Evolutionary conservation across 352 stramenopile genomes (phyloP).

Genomic region (Aphanomyces cochlioides): DNA sequence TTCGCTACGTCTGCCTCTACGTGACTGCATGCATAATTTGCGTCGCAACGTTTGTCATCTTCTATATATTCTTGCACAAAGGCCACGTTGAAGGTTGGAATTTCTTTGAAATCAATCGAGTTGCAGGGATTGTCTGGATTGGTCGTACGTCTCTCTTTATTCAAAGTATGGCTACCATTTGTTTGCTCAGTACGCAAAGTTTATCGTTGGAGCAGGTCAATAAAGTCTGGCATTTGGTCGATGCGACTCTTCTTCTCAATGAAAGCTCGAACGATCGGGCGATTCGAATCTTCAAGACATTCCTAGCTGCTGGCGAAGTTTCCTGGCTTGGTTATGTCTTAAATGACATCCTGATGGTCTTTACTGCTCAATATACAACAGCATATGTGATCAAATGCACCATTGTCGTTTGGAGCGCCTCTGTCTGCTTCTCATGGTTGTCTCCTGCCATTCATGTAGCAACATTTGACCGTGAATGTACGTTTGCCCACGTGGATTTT

Average conservation of each 20-base stretch:
- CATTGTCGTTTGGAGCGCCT: neutral
- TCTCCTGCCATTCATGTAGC: slow-evolving; percentile 2
- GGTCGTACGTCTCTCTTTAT: slow-evolving; percentile 7
- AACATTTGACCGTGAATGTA: neutral
- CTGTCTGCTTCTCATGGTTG: neutral
- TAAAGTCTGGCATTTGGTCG: neutral
- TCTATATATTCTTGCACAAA: neutral
- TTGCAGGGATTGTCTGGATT: slow-evolving; percentile 20
- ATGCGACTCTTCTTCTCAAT: neutral
- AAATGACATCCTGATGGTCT: slow-evolving; percentile 11
- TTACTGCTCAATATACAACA: slow-evolving; percentile 8
- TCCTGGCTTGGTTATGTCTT: slow-evolving; percentile 16
- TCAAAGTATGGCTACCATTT: neutral
- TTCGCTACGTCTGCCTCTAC: neutral
- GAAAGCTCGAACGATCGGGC: neutral
- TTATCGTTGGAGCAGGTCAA: neutral
- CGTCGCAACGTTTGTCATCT: neutral
- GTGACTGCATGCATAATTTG: neutral
- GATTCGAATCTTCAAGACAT: slow-evolving; percentile 6
- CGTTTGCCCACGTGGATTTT: slow-evolving; percentile 1
- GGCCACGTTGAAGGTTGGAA: slow-evolving; percentile 12
- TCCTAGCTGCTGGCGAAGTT: slow-evolving; percentile 18
- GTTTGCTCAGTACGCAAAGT: neutral
- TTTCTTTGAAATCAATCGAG: slow-evolving; percentile 25
- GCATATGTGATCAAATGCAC: slow-evolving; percentile 5